Conservation (phyloP, 2,329 filamentous ascomycete species). For the Exophiala phaeomuriformis region DNA sequence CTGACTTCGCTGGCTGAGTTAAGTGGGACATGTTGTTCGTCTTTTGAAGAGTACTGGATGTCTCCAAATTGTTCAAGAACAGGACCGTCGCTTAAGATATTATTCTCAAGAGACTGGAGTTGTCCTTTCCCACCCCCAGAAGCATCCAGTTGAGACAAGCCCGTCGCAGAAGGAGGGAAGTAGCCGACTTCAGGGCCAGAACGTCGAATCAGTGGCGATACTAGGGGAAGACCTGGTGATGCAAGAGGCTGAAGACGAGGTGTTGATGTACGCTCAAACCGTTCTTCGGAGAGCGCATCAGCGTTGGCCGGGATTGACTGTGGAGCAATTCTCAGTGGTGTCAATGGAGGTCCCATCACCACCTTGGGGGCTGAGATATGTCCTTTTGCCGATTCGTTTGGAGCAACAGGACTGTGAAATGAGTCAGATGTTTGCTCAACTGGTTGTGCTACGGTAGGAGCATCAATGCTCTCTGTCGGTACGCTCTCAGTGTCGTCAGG, state of each 20-base stretch:
- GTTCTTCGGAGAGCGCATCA: not conserved
- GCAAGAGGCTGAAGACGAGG: slow-evolving; percentile 35
- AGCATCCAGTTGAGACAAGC: slow-evolving; percentile 22
- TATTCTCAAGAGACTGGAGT: not conserved
- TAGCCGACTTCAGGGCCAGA: slow-evolving; percentile 28
- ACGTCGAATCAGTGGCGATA: slow-evolving; percentile 34
- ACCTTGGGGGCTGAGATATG: not conserved
- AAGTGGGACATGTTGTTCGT: too few species aligned
- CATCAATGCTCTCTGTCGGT: too few species aligned
- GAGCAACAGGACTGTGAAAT: not conserved
- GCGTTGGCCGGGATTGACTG: not conserved
- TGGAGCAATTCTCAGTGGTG: slow-evolving; percentile 3
- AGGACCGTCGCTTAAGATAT: not conserved
- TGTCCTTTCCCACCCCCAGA: slow-evolving; percentile 5
- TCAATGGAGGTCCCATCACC: slow-evolving; percentile 18
- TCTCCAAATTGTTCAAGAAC: not conserved
- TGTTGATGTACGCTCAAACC: slow-evolving; percentile 19
- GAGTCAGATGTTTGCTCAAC: not conserved
- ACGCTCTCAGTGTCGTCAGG: too few species aligned
- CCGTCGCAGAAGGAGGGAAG: slow-evolving; percentile 27
- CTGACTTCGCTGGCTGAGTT: too few species aligned
- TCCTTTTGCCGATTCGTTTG: not conserved
- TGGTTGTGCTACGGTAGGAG: not conserved
- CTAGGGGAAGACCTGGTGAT: slow-evolving; percentile 36
- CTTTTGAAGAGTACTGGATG: too few species aligned